These are phyloP conservation scores for Pyrrhoderma lamaoense DNA, from an alignment of 1,284 basidiomycete genomes.

Conservation along the genomic window DNA sequence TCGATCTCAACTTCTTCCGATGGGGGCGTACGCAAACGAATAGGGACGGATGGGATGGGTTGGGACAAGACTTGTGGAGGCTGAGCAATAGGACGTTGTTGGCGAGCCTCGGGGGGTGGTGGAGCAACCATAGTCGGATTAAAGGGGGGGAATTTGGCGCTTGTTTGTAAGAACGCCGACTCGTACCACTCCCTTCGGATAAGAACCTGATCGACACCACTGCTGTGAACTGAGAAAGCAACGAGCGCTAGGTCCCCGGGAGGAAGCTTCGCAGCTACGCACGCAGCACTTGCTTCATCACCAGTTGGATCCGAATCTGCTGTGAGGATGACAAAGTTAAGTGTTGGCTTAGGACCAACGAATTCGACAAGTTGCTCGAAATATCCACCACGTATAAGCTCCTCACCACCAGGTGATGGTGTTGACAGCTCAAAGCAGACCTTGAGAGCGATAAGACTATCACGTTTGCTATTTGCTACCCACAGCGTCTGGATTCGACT, in stretches of 20 bases:
- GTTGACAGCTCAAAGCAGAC: constrained; percentile 58
- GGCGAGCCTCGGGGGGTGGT: constrained; percentile 31
- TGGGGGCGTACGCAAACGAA: constrained; percentile 54
- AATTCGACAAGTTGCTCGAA: constrained; percentile 79
- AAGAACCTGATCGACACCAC: constrained; percentile 75
- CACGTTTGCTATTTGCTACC: constrained; percentile 75
- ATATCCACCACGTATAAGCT: constrained; percentile 45
- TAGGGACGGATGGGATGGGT: constrained; percentile 27
- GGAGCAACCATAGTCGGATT: constrained; percentile 24
- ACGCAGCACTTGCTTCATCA: constrained; percentile 72
- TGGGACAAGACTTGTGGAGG: constrained; percentile 22
- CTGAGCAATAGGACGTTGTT: constrained; percentile 23
- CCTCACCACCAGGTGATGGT: constrained; percentile 45
- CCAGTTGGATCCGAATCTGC: constrained; percentile 72
- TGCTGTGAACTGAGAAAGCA: constrained; percentile 75
- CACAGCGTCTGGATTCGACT: constrained; percentile 73
- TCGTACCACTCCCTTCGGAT: constrained; percentile 79
- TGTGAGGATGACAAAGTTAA: constrained; percentile 78
- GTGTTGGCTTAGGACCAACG: constrained; percentile 71
- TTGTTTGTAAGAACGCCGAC: constrained; percentile 44
- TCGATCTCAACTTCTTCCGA: constrained; percentile 68
- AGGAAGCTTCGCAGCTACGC: constrained; percentile 67
- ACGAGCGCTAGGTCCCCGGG: constrained; percentile 71
- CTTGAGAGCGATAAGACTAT: constrained; percentile 73
- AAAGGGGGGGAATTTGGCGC: constrained; percentile 57